Evolutionary conservation across 1,284 basidiomycete species (phyloP).

Genomic region (Pterulicium gracile): DNA sequence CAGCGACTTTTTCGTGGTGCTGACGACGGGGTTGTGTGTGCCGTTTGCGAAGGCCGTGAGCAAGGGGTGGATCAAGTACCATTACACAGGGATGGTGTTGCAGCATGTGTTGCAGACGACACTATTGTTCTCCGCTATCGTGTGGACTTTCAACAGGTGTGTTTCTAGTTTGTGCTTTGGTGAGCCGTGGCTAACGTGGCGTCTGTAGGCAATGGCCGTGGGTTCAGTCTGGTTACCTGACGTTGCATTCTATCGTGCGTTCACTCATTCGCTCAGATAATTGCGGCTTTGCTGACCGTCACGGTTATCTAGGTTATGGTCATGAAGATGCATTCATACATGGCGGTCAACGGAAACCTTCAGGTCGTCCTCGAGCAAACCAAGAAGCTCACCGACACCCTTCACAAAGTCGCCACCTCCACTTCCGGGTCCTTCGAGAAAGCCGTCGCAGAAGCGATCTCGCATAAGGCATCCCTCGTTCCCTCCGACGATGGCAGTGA

Average conservation of each 20-base stretch:
- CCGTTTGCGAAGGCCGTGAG: constrained; percentile 74
- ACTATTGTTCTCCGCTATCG: constrained; percentile 63
- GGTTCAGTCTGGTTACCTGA: constrained; percentile 96
- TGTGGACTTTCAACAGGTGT: constrained; percentile 75
- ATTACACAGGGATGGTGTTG: constrained; percentile 60
- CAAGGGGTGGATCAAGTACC: constrained; percentile 71
- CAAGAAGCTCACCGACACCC: constrained; percentile 26
- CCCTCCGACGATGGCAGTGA: constrained; percentile 14
- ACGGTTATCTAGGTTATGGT: constrained; percentile 67
- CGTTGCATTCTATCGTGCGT: constrained; percentile 74
- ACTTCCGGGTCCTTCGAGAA: constrained; percentile 52
- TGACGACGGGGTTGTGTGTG: constrained; percentile 68
- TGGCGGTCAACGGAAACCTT: constrained; percentile 82
- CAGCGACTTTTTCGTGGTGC: constrained; percentile 76
- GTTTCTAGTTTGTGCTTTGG: constrained; percentile 11
- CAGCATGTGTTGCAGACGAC: constrained; percentile 73
- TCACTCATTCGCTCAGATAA: no score
- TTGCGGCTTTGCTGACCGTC: no score
- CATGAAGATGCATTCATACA: constrained; percentile 97
- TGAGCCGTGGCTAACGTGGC: constrained; percentile 3
- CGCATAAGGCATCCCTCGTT: constrained; percentile 26
- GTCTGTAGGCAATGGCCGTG: constrained; percentile 79
- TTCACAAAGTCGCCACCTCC: constrained; percentile 36
- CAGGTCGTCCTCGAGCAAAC: constrained; percentile 43
- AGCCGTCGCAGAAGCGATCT: constrained; percentile 39